Evolutionary conservation across 129 eudicot species (phyloP), one percentile per base, ranked within the genome.

Genomic region (Artemisia argyi): DNA sequence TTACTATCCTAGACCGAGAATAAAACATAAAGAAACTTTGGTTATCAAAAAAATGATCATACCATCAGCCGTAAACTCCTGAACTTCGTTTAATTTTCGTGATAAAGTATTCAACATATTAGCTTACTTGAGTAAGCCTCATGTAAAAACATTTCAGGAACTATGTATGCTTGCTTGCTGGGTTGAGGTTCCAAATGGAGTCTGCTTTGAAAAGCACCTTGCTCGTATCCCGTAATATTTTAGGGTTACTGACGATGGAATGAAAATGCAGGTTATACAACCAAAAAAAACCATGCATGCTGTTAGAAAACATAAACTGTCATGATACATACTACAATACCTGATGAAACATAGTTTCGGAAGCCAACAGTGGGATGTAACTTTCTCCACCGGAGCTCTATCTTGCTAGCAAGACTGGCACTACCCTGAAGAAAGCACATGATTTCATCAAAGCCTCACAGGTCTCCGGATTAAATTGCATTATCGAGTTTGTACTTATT

Each of bases 241-340:
- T 0, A 89, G 98, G 98, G 74, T 92, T 68, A 91, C 89, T 19
- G 98, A 92, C 66, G 98, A 92, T 76, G 98, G 98, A 74, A 92
- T 92, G 96, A 92, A 89, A 73, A 85, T 88, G 88, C 97, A 88
- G 92, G 97, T 88, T 18, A 26, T 44, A 53, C 10, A 59, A 11
- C 22, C 22, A 12, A 71, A 35, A 39, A 39, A 39, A 39, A 39
- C 9, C 9, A 39, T 39, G 9, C 47, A 26, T 4, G 2, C 12
- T 18, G 22, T 2, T 12, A 30, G 14, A 61, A 28, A 48, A 49
- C 4, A 11, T 35, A 7, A 9, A 72, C 0, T 30, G 20, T 30
- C 14, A 30, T 61, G 12, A n/a, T 60, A 46, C 46, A 20, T 5
- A 22, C n/a, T 46, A 46, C 18, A 54, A 70, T 55, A 39, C 44